Base-by-base conservation (phyloP, 495 filamentous ascomycete species). In the Rhizodiscina lignyota region DNA sequence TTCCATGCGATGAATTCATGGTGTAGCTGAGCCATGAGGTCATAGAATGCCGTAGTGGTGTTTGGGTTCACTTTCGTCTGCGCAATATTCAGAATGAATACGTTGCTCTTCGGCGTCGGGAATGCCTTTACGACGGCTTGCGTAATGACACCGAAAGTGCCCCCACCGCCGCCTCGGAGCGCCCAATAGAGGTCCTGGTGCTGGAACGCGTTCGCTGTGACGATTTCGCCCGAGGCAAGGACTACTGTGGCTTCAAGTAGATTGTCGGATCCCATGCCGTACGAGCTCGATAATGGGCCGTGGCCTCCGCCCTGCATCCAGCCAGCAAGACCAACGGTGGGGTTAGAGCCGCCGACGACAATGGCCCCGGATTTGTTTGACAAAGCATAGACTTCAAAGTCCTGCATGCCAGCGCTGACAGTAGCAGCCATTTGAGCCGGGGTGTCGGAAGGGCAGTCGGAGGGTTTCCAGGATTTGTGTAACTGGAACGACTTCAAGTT, bases 261-360 rank as follows among this genome's bases (percentile, higher is more conserved):
- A 19, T 37, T 37, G 24, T 37, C 35, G n/a, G 26, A 5, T 6
- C 23, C 35, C 23, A 37, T 30, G 23, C 35, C 35, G 18, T 32
- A 37, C 16, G 5, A 15, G n/a, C 26, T 5, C 11, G 26, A 34
- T 13, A 30, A 5, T 12, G 23, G 24, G 11, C 26, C 23, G 20
- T 37, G 35, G 12, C 35, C 35, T 5, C 35, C 35, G 8, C 23
- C 35, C 8, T 10, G 38, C 20, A 47, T 43, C 3, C 43, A 47
- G 18, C 47, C 47, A 15, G 42, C 38, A 13, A 47, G 41, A 4
- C 47, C 43, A 5, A 50, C 47, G n/a, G 43, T 50, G 5, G 35
- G 39, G 26, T 44, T 41, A 2, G 30, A 27, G 1, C 44, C 44
- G 4, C 35, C 42, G 6, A 48, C 44, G 8, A 50, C 33, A 19